Evolutionary conservation across 805 yeast species (phyloP).

Genomic region (Myxozyma lipomycoides): DNA sequence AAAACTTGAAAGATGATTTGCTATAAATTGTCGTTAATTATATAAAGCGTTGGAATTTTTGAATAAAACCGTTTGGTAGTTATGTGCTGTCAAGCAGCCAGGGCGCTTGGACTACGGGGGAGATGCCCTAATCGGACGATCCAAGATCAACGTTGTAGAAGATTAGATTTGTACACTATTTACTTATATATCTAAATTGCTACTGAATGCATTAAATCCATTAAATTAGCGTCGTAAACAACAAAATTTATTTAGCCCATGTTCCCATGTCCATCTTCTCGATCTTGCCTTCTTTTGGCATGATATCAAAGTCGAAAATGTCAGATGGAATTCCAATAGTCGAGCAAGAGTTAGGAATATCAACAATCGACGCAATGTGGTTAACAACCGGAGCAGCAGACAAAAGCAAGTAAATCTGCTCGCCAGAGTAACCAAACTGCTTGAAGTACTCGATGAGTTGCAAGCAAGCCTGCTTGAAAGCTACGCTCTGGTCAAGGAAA

Average conservation of each 20-base stretch:
- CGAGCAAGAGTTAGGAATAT: conserved; percentile 52
- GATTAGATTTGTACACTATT: no score
- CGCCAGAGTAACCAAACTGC: conserved; percentile 50
- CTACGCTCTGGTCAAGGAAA: conserved; percentile 47
- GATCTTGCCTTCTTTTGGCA: conserved; percentile 24
- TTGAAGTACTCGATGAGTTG: conserved; percentile 49
- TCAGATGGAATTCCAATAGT: conserved; percentile 51
- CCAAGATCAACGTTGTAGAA: no score
- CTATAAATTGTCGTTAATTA: no score
- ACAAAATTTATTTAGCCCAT: conserved; percentile 12
- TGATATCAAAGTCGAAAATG: conserved; percentile 47
- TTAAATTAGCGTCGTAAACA: no score
- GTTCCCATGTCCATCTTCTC: conserved; percentile 18
- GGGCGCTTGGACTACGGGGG: no score
- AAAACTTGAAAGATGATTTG: no score
- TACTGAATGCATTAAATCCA: no score
- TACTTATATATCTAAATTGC: no score
- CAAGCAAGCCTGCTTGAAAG: conserved; percentile 49
- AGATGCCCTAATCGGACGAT: no score
- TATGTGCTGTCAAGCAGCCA: no score
- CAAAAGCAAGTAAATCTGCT: conserved; percentile 47
- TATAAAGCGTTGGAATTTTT: no score
- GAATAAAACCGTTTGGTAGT: no score
- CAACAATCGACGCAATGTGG: conserved; percentile 51
- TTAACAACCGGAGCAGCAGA: conserved; percentile 51